Evolutionary conservation across 331 rosid species (phyloP).

Genomic region (Quercus tomentella): DNA sequence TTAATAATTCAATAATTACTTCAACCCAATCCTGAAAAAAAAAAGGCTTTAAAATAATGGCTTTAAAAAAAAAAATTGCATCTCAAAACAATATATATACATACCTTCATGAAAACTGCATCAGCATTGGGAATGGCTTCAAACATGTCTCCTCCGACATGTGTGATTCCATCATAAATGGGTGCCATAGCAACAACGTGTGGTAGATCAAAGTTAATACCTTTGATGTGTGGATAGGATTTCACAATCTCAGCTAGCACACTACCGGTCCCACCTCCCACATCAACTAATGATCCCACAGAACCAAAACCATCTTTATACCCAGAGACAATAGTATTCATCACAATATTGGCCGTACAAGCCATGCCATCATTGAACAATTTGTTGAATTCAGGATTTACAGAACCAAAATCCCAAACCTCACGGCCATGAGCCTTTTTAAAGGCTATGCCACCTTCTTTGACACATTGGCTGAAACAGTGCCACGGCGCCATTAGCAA

Average conservation of each 20-base stretch:
- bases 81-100: too few relatives aligned
- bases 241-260: constrained; percentile 32
- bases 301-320: constrained; percentile 27
- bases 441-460: constrained; percentile 30
- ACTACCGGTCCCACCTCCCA: constrained; percentile 50
- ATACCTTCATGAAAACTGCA: constrained; percentile 47
- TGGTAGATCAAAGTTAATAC: constrained; percentile 43
- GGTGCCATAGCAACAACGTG: constrained; percentile 37
- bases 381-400: constrained; percentile 29
- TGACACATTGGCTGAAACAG: constrained; percentile 25
- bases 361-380: constrained; percentile 43
- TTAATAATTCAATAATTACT: too few relatives aligned
- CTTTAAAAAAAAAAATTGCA: too few relatives aligned
- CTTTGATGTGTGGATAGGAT: constrained; percentile 33
- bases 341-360: constrained; percentile 23
- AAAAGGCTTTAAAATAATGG: too few relatives aligned
- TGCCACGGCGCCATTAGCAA: constrained; percentile 34
- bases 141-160: constrained; percentile 52
- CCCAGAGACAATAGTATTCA: constrained; percentile 12
- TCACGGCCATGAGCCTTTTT: constrained; percentile 29
- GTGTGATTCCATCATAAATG: constrained; percentile 22
- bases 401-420: constrained; percentile 33
- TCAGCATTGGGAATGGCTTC: constrained; percentile 36
- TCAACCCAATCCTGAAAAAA: too few relatives aligned
- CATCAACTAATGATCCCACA: constrained; percentile 34